Evolutionary conservation across 495 filamentous ascomycete genomes (phyloP).

Genomic region (Annulohypoxylon nitens): DNA sequence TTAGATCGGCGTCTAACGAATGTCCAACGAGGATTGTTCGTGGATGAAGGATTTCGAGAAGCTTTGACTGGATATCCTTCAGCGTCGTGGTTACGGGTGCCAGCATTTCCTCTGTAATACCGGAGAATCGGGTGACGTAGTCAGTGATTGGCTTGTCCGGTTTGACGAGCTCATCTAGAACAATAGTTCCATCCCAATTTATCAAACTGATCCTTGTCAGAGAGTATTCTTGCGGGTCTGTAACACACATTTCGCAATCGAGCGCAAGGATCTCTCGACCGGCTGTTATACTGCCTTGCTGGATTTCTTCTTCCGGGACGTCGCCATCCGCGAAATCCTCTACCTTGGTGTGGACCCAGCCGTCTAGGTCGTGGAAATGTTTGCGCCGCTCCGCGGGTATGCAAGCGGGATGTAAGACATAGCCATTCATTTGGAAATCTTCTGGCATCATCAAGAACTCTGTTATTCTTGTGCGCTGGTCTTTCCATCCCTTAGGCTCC

Average conservation of each 20-base stretch:
- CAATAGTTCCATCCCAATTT: slow-evolving; percentile 82
- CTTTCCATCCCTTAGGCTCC: slow-evolving; percentile 70
- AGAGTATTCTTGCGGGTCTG: slow-evolving; percentile 77
- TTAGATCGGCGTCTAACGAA: slow-evolving; percentile 90
- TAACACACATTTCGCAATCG: slow-evolving; percentile 97
- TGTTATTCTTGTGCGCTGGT: slow-evolving; percentile 82
- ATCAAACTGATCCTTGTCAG: slow-evolving; percentile 90
- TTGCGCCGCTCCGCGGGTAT: slow-evolving; percentile 59
- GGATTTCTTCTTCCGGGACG: slow-evolving; percentile 75
- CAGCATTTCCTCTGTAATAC: slow-evolving; percentile 88
- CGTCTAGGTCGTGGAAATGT: slow-evolving; percentile 65
- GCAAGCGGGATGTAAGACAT: slow-evolving; percentile 80
- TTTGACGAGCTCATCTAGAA: slow-evolving; percentile 93
- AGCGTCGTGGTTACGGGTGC: slow-evolving; percentile 85
- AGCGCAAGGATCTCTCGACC: slow-evolving; percentile 85
- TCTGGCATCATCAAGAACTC: slow-evolving; percentile 76
- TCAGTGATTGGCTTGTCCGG: slow-evolving; percentile 85
- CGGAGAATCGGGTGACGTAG: slow-evolving; percentile 91
- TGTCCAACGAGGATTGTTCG: slow-evolving; percentile 89
- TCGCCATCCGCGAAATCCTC: slow-evolving; percentile 72
- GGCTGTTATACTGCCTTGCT: slow-evolving; percentile 84
- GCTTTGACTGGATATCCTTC: slow-evolving; percentile 80
- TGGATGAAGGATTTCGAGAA: slow-evolving; percentile 79
- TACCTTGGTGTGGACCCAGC: slow-evolving; percentile 88
- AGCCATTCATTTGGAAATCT: slow-evolving; percentile 86